Evolutionary conservation across 1,284 basidiomycete species (phyloP).

Genomic region (Athelia psychrophila): DNA sequence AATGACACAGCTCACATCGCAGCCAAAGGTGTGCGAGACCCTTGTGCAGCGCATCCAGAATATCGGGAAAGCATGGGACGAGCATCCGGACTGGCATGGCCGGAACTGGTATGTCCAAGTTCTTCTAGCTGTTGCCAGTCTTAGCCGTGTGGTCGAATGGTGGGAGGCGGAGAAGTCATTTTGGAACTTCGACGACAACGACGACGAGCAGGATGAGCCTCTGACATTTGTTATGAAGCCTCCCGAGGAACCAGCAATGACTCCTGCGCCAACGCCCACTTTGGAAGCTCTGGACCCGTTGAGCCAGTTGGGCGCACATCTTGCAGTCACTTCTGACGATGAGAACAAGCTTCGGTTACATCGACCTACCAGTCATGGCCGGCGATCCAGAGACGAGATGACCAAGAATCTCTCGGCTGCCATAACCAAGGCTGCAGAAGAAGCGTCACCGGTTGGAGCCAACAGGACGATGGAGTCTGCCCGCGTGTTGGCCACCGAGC

Average conservation of each 20-base stretch:
- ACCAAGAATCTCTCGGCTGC: conserved; percentile 38
- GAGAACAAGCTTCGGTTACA: conserved; percentile 50
- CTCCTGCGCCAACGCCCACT: conserved; percentile 37
- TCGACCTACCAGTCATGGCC: conserved; percentile 46
- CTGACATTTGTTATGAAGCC: conserved; percentile 89
- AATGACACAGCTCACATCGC: conserved; percentile 79
- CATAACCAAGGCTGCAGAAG: neutral
- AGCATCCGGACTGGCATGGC: conserved; percentile 97
- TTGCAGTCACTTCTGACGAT: conserved; percentile 53
- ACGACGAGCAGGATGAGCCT: conserved; percentile 86
- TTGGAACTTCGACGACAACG: conserved; percentile 98
- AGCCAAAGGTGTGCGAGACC: conserved; percentile 82
- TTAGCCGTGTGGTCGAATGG: conserved; percentile 98
- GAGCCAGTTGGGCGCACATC: conserved; percentile 35
- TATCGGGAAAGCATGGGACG: conserved; percentile 95
- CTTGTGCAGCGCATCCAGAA: conserved; percentile 89
- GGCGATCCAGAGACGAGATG: conserved; percentile 57
- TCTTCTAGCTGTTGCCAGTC: conserved; percentile 92
- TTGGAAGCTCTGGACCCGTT: conserved; percentile 35
- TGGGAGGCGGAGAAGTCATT: conserved; percentile 99
- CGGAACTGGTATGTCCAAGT: conserved; percentile 98
- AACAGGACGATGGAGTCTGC: conserved; percentile 64
- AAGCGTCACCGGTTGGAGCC: conserved; percentile 27
- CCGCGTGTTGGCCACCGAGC: conserved; percentile 78
- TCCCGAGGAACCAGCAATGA: conserved; percentile 48